Conservation (phyloP, 1,139 yeast genomes). For the Suzukiozyma palmioleophila region DNA sequence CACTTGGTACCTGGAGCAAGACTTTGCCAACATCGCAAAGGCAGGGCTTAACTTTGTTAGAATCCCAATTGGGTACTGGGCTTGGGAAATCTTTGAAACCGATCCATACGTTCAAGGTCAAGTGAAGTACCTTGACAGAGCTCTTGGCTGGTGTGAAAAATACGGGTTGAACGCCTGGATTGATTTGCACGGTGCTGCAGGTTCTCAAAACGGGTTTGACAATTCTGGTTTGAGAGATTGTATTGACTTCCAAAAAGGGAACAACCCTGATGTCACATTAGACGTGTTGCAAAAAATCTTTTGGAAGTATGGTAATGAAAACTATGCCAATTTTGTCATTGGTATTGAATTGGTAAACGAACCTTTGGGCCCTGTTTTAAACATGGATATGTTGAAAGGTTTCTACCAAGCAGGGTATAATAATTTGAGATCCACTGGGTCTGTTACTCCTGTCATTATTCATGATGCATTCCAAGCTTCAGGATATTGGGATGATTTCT, state of each 20-base stretch:
- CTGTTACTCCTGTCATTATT: constrained; percentile 50
- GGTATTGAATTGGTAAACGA: constrained; percentile 88
- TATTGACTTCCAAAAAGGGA: constrained; percentile 51
- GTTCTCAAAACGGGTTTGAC: constrained; percentile 97
- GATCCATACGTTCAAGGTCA: constrained; percentile 95
- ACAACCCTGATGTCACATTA: constrained; percentile 50
- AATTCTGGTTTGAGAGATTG: constrained; percentile 83
- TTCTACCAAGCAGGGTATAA: constrained; percentile 57
- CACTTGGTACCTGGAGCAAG: constrained; percentile 72
- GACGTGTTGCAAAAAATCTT: constrained; percentile 43
- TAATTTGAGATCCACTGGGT: constrained; percentile 43
- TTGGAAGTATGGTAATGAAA: constrained; percentile 61
- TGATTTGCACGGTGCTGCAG: constrained; percentile 94
- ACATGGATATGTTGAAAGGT: constrained; percentile 53
- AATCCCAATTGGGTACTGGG: constrained; percentile 97
- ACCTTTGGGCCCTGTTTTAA: constrained; percentile 72
- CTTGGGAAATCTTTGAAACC: constrained; percentile 54
- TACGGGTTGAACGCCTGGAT: constrained; percentile 76
- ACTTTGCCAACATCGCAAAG: constrained; percentile 55
- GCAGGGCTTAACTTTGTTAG: constrained; percentile 83
- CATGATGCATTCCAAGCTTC: constrained; percentile 71
- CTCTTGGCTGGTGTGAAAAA: constrained; percentile 69
- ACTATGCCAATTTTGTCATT: constrained; percentile 66
- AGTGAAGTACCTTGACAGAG: constrained; percentile 63
- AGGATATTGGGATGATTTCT: constrained; percentile 57